Evolutionary conservation across 805 yeast genomes (phyloP), one percentile per base, ranked within the genome.

Genomic region (Lipomyces oligophaga): DNA sequence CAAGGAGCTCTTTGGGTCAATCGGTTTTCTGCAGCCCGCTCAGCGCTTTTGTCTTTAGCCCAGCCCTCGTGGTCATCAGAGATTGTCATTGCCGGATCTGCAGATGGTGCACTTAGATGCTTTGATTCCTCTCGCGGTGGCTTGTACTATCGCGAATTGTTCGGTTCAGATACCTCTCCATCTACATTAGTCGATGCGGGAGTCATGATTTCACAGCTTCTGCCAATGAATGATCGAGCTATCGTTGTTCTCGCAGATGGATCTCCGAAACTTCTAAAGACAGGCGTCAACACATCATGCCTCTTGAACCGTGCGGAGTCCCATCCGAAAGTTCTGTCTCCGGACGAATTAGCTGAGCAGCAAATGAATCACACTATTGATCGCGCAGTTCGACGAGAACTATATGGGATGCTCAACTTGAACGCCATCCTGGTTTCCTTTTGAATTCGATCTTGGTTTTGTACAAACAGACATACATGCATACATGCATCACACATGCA

Each of bases 81-180:
- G 15, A 30, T 53, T 18, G 28, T 53, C 11, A 35, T 43, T 24
- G 54, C 54, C 11, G 57, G 57, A 13, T 36, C 57, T 4, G 57
- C 57, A 3, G 57, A 53, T 35, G 57, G 57, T 7, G 44, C 54
- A 15, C 41, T 53, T n/a, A 30, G 56, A 15, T 39, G 44, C 20
- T 52, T 53, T 30, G 57, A 53, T 20, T 25, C 49, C 11, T 27
- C 50, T 3, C 27, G 10, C 4, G 50, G 43, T 20, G 57, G 57
- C 11, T 11, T 38, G 5, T 38, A 40, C 26, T 41, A 18, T 15
- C 38, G 54, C n/a, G 48, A 52, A 18, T 37, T 52, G n/a, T 27
- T 41, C 2, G 50, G 38, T n/a, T 34, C 33, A 24, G 45, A 40
- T 21, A 40, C 43, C 37, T 10, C 19, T 31, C 36, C n/a, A 15